Evolutionary conservation across 306 rosid genomes (phyloP), one percentile per base, ranked within the genome.

Genomic region (Corylus heterophylla): DNA sequence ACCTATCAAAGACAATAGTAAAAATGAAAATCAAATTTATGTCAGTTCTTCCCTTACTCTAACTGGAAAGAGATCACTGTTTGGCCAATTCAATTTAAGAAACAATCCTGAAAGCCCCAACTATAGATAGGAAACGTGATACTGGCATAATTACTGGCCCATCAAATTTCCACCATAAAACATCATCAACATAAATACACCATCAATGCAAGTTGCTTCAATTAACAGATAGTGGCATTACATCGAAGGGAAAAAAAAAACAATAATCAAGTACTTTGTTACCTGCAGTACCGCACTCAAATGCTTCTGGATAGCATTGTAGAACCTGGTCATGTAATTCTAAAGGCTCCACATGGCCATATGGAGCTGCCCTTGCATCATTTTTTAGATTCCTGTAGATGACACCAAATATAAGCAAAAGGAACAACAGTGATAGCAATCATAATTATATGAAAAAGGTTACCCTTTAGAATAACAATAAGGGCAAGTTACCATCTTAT

Each of bases 251-350:
- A 49, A 79, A 55, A 75, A 83, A 31, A 22, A 22, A 22, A 75
- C 77, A 76, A 52, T 55, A 74, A 71, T 45, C 73, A 89, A 91
- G 88, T 81, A 88, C 88, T 88, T 79, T 73, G 85, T 89, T 90
- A 96, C 99, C 99, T 93, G 93, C 88, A 78, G 86, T 48, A 72
- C 80, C 78, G 69, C 79, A 89, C 42, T 88, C 83, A 76, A 96
- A 93, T 75, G 99, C 99, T 70, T 91, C 89, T 48, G 92, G 90
- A 87, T 91, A 83, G 86, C 77, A 86, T 82, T 84, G 87, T n/a
- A 96, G 85, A 87, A 96, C 97, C 81, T 88, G 93, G 55, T 88
- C 92, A 29, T 86, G 88, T 82, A 96, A 93, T 87, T 88, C 89
- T 79, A 86, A 84, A 82, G 93, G 89, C 75, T 89, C 96, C 25